Percentiles rank a stretch among this genome's conserved stretches.
phyloP scores from a whole-genome alignment of 345 rosid species.

The Gossypium turneri region DNA sequence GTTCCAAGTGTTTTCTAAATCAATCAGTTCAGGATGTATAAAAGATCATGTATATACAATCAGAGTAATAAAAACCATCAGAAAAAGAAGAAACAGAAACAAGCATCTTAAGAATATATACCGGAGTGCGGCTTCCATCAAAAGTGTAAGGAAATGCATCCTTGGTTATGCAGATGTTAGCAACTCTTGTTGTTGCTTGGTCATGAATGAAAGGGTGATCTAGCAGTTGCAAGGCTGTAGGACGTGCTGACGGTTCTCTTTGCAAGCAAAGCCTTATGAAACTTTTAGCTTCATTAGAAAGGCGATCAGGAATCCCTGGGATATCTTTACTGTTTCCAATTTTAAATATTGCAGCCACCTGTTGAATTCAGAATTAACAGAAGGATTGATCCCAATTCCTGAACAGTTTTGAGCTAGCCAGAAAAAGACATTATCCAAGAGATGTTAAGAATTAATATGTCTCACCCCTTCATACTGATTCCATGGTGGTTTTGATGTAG shows the following conservation, averaged over 20 bases:
- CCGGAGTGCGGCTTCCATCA: slow-evolving; percentile 76
- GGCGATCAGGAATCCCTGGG: slow-evolving; percentile 86
- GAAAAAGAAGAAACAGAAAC: not conserved
- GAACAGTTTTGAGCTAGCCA: slow-evolving; percentile 15
- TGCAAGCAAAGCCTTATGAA: slow-evolving; percentile 81
- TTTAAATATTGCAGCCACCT: slow-evolving; percentile 98
- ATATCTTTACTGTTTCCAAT: slow-evolving; percentile 93
- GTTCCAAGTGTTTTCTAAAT: not conserved
- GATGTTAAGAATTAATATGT: slow-evolving; percentile 10
- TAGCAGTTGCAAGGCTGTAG: slow-evolving; percentile 63
- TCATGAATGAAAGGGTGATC: slow-evolving; percentile 79
- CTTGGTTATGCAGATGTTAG: slow-evolving; percentile 42
- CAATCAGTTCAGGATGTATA: not conserved
- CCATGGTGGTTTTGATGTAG: slow-evolving; percentile 95
- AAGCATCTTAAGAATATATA: slow-evolving; percentile 24
- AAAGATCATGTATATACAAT: not conserved
- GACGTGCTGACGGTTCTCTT: slow-evolving; percentile 79
- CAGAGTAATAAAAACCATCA: not conserved
- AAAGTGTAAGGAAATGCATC: slow-evolving; percentile 50
- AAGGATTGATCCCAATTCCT: not conserved
- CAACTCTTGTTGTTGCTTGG: slow-evolving; percentile 45
- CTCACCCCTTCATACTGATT: slow-evolving; percentile 92
- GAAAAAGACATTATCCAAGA: slow-evolving; percentile 5
- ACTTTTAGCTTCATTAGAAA: slow-evolving; percentile 73
- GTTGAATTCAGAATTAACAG: slow-evolving; percentile 31